phyloP scores from a whole-genome alignment of 73 alveolate genomes.

The Uronychia setigera region DNA sequence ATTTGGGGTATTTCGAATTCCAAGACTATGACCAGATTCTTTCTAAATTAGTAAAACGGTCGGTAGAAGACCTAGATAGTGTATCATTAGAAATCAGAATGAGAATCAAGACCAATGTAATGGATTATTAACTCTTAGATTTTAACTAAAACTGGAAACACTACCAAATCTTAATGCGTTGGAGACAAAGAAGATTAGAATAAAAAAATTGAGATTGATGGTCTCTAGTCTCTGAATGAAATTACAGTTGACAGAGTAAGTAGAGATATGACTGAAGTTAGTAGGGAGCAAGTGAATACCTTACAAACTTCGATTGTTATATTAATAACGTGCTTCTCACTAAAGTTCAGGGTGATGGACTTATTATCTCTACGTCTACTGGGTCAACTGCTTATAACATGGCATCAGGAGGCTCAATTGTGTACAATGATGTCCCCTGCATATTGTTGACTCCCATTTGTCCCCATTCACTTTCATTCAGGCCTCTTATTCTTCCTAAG shows the following conservation, averaged over 20 bases:
- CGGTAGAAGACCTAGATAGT: constrained; percentile 1
- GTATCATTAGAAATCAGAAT: constrained; percentile 26
- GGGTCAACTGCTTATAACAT: constrained; percentile 99
- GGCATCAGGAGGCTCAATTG: constrained; percentile 99
- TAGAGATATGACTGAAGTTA: neutral
- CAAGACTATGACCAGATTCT: constrained; percentile 14
- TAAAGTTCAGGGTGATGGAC: constrained; percentile 83
- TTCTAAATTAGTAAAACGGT: neutral
- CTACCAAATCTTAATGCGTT: neutral
- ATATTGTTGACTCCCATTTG: constrained; percentile 92
- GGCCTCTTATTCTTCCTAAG: constrained; percentile 98
- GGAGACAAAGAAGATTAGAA: too few species aligned
- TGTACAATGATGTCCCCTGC: constrained; percentile 89
- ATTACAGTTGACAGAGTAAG: constrained; percentile 32
- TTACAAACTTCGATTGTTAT: constrained; percentile 33
- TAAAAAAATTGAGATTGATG: too few species aligned
- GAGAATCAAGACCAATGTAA: constrained; percentile 13
- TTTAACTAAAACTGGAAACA: neutral
- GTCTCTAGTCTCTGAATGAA: constrained; percentile 22
- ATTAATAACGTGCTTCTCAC: constrained; percentile 17
- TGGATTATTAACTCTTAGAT: neutral
- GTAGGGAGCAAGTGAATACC: constrained; percentile 14
- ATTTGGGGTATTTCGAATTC: constrained; percentile 48
- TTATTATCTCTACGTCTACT: constrained; percentile 96
- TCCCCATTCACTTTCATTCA: constrained; percentile 98